A percentile compares a stretch with the other conserved stretches of the same genome.
These are phyloP conservation scores for Metschnikowia gelsemii DNA, from an alignment of 805 yeast genomes.

Conservation along the genomic window DNA sequence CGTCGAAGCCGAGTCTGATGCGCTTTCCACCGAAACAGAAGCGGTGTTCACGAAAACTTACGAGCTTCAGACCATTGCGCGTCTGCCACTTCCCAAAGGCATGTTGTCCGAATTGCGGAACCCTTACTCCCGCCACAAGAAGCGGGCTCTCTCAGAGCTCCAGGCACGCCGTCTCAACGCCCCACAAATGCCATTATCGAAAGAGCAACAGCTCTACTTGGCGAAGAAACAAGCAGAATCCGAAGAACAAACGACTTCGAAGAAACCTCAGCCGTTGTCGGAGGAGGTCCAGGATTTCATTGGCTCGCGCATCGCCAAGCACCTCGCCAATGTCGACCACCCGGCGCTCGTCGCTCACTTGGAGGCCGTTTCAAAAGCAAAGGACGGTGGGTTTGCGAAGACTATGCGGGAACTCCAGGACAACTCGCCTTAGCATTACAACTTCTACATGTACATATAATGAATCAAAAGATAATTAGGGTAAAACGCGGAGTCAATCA, in stretches of 20 bases:
- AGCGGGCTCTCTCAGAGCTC: constrained; percentile 49
- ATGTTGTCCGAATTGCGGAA: constrained; percentile 72
- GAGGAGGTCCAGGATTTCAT: constrained; percentile 56
- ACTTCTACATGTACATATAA: constrained; percentile 15
- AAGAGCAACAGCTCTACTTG: constrained; percentile 58
- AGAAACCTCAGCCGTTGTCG: constrained; percentile 39
- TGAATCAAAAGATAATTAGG: not conserved
- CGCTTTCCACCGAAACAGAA: constrained; percentile 54
- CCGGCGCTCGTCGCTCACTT: constrained; percentile 39
- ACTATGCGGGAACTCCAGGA: constrained; percentile 24
- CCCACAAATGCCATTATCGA: constrained; percentile 76
- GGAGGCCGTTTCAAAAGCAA: constrained; percentile 34
- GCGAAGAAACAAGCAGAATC: too few relatives aligned
- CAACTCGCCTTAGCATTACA: constrained; percentile 4
- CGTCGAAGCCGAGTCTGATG: constrained; percentile 51
- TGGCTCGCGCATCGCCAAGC: constrained; percentile 48
- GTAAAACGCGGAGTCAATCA: too few relatives aligned
- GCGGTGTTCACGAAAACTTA: constrained; percentile 69
- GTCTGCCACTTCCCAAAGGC: constrained; percentile 65
- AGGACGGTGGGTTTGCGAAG: constrained; percentile 31
- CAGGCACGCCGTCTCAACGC: constrained; percentile 63
- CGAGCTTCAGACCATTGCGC: constrained; percentile 65
- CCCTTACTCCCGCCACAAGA: constrained; percentile 68
- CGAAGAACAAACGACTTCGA: constrained; percentile 36
- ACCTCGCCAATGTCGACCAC: constrained; percentile 34